Percentiles rank a stretch among this genome's conserved stretches.
Evolutionary conservation across 495 filamentous ascomycete genomes (phyloP).

Genomic region (Neurospora sublineolata): DNA sequence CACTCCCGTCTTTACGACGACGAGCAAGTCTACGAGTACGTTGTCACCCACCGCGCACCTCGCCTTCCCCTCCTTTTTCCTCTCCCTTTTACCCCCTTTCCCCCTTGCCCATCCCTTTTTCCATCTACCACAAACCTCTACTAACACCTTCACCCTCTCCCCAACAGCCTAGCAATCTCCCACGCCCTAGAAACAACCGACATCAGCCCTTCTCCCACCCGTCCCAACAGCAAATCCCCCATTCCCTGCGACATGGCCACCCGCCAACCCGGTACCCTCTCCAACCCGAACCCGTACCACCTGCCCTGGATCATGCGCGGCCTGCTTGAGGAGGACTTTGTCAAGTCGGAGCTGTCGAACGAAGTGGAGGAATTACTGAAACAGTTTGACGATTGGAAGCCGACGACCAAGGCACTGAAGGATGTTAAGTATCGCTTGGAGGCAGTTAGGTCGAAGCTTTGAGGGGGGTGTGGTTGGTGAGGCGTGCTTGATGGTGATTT

Average conservation of each 20-base stretch:
- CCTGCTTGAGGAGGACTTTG: constrained; percentile 81
- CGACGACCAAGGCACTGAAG: constrained; percentile 74
- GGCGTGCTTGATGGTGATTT: neutral
- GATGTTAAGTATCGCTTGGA: constrained; percentile 95
- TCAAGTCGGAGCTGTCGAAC: constrained; percentile 60
- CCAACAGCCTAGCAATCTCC: constrained; percentile 59
- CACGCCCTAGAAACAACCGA: constrained; percentile 77
- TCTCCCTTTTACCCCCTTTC: constrained; percentile 4
- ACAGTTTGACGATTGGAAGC: constrained; percentile 92
- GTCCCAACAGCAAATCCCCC: constrained; percentile 14
- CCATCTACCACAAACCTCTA: constrained; percentile 26
- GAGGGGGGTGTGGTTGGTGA: neutral
- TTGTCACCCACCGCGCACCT: too few species aligned
- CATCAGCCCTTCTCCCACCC: constrained; percentile 36
- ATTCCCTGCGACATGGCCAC: neutral
- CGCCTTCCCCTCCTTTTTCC: neutral
- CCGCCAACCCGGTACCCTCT: constrained; percentile 28
- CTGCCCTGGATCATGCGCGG: constrained; percentile 92
- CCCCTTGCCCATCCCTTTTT: constrained; percentile 25
- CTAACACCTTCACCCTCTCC: constrained; percentile 5
- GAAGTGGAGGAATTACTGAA: constrained; percentile 71
- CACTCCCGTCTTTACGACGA: constrained; percentile 93
- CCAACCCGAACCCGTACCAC: constrained; percentile 65
- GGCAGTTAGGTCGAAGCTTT: constrained; percentile 78
- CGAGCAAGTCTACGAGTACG: constrained; percentile 72